These are phyloP conservation scores for Claviceps spartinae DNA, from an alignment of 2,329 filamentous ascomycete species.

Conservation along the genomic window DNA sequence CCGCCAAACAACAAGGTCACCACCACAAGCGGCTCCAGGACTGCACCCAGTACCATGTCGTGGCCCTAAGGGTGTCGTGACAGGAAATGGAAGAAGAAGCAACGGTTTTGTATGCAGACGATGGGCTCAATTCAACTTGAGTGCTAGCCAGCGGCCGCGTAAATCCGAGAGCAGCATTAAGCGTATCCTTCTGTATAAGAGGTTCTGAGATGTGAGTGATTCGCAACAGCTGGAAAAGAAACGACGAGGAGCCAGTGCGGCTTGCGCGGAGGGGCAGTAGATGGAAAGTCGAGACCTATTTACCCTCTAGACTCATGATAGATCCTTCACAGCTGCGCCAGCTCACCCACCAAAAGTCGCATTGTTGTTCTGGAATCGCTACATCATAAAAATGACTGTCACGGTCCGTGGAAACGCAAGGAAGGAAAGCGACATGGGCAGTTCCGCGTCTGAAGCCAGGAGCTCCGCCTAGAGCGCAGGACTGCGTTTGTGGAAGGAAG, in stretches of 20 bases:
- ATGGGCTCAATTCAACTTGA: neutral
- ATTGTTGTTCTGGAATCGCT: neutral
- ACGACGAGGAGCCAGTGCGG: neutral
- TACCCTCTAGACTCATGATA: neutral
- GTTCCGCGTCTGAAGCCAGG: neutral
- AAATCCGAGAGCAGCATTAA: neutral
- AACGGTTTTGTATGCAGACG: neutral
- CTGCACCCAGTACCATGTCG: slow-evolving; percentile 25
- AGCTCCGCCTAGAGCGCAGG: neutral
- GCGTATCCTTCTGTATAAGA: neutral
- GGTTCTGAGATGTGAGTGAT: neutral
- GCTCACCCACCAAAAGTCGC: neutral
- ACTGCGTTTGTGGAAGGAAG: neutral
- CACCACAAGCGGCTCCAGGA: slow-evolving; percentile 29
- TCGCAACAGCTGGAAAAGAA: neutral
- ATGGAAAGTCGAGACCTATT: neutral
- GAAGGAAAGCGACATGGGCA: neutral
- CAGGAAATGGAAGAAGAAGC: neutral
- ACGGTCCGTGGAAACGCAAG: neutral
- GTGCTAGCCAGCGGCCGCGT: neutral
- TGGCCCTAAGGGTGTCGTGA: neutral
- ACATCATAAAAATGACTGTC: neutral
- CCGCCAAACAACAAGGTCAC: slow-evolving; percentile 29
- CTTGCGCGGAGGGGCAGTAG: neutral
- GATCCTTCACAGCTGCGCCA: neutral